Evolutionary conservation across 768 basidiomycete species (phyloP), one percentile per base, ranked within the genome.

Genomic region (Russula brevipes): DNA sequence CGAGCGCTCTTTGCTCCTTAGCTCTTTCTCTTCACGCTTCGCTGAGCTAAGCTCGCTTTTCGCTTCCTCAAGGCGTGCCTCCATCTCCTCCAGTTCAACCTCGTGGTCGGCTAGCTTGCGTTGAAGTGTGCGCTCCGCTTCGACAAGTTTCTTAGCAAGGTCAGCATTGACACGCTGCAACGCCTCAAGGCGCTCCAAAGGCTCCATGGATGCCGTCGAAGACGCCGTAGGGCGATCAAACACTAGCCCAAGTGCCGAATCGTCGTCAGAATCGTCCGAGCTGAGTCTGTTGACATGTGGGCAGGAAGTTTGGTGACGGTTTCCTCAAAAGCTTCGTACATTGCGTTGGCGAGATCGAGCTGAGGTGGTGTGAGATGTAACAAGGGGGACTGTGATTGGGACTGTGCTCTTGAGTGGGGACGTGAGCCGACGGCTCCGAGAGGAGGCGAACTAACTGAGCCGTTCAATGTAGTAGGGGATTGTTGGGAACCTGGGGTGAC

Each of bases 1-100:
- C 69, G 83, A 78, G 42, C 86, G 82, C 86, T 97, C 95, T 73
- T 94, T 95, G 12, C 82, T 79, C 50, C 91, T 80, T 67, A 96
- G 74, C 70, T 98, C 95, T 76, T 98, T 97, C 74, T 98, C 94
- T 69, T 98, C 94, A 45, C 91, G 82, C 73, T 91, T 90, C 5
- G 89, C 87, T 6, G 87, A 81, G 14, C 79, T 85, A 8, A 97
- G 77, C 73, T 97, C 95, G 12, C 78, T 82, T 66, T 81, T 78
- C 63, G 88, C 73, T 71, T 97, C 92, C 61, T 97, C 94, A 61
- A 96, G 72, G 36, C 82, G 79, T 4, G 74, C 75, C 69, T 95
- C 87, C 74, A 91, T 82, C 62, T 93, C 89, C 68, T 91, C 89
- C 35, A 95, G 74, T 69, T 94, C 88, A n/a, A 77, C 72, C 73